These are phyloP conservation scores for Fabrea salina DNA, from an alignment of 169 alveolate genomes.

Conservation along the genomic window DNA sequence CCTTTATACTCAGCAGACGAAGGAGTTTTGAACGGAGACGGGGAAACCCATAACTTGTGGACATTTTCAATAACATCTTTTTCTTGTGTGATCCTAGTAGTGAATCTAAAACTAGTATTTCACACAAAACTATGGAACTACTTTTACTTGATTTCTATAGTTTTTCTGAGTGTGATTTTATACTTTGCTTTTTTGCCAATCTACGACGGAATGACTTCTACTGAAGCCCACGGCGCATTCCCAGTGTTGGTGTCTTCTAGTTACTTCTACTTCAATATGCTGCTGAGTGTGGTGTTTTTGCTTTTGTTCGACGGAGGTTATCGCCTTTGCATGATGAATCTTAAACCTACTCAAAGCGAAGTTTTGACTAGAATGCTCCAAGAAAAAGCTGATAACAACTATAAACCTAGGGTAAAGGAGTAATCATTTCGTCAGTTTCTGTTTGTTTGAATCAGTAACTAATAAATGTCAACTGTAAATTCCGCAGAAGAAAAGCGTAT, in stretches of 20 bases:
- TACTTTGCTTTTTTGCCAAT: conserved; percentile 53
- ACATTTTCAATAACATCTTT: conserved; percentile 61
- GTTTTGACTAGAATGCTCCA: too few relatives aligned
- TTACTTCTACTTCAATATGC: neutral
- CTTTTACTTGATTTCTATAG: conserved; percentile 35
- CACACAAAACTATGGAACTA: conserved; percentile 44
- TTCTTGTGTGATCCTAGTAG: conserved; percentile 63
- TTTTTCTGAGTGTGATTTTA: conserved; percentile 36
- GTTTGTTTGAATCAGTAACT: too few relatives aligned
- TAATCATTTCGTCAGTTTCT: too few relatives aligned
- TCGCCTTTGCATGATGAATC: neutral
- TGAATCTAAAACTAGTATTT: conserved; percentile 47
- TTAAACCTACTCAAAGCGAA: conserved; percentile 12
- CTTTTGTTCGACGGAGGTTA: conserved; percentile 17
- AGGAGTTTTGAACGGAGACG: conserved; percentile 41
- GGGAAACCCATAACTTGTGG: conserved; percentile 70
- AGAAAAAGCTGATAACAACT: too few relatives aligned
- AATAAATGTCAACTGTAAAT: neutral
- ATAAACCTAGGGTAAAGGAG: too few relatives aligned
- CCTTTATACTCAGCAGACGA: conserved; percentile 33
- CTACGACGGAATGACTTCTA: neutral
- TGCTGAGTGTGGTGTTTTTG: too few relatives aligned
- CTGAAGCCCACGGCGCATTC: neutral
- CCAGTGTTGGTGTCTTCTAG: neutral
- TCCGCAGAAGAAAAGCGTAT: neutral